phyloP scores from a whole-genome alignment of 371 early-diverging fungal genomes.

The Mucor lusitanicus region DNA sequence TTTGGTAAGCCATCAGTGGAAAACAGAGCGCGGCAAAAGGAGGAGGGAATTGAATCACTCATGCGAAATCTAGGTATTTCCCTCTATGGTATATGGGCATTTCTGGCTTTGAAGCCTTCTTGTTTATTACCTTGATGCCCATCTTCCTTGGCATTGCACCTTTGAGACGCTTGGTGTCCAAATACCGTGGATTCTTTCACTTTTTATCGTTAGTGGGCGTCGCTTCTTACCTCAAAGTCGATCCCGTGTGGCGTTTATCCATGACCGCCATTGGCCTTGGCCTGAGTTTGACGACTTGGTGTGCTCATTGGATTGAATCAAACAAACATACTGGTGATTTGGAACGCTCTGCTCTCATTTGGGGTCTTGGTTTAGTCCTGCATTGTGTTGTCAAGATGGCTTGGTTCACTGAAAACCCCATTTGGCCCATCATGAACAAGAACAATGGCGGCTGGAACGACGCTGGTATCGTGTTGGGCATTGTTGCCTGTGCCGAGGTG shows the following conservation, averaged over 20 bases:
- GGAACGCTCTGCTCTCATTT: constrained; percentile 64
- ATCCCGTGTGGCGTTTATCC: constrained; percentile 65
- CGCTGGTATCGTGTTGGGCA: constrained; percentile 62
- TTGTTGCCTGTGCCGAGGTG: constrained; percentile 60
- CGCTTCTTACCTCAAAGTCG: constrained; percentile 56
- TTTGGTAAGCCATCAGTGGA: constrained; percentile 60
- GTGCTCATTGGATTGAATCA: constrained; percentile 60
- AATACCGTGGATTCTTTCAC: constrained; percentile 61
- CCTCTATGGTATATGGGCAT: constrained; percentile 88
- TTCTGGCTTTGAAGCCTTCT: constrained; percentile 77
- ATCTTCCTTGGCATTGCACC: constrained; percentile 64
- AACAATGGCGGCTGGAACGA: constrained; percentile 72
- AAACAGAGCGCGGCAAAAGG: background rate
- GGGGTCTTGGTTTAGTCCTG: constrained; percentile 68
- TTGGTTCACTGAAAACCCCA: constrained; percentile 80
- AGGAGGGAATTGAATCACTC: no score
- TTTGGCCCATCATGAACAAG: constrained; percentile 80
- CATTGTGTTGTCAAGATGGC: constrained; percentile 74
- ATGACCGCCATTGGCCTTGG: constrained; percentile 63
- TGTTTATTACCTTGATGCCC: constrained; percentile 66
- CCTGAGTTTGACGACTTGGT: constrained; percentile 60
- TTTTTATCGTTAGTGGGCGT: constrained; percentile 65
- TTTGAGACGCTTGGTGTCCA: constrained; percentile 57
- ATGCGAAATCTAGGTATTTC: constrained; percentile 50
- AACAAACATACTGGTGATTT: constrained; percentile 53